A percentile compares a stretch with the other conserved stretches of the same genome.
Evolutionary conservation across 2,329 filamentous ascomycete genomes (phyloP).

Genomic region (Alternaria ventricosa): DNA sequence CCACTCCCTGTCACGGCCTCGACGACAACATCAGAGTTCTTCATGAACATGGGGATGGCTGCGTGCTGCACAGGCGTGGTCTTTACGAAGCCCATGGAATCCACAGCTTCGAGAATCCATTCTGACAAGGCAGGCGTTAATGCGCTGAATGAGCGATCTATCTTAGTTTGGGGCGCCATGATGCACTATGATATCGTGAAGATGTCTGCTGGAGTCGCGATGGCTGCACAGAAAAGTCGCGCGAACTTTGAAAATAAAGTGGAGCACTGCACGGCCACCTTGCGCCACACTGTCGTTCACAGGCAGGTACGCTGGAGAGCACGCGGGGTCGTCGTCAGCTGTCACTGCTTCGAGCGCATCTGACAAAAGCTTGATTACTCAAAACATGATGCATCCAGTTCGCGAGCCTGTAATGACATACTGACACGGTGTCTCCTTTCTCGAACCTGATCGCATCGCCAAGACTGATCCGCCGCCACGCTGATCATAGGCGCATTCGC

Average conservation of each 20-base stretch:
- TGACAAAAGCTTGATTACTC: neutral
- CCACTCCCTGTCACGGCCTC: conserved; percentile 63
- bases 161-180: conserved; percentile 45
- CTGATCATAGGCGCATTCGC: conserved; percentile 24
- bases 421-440: neutral
- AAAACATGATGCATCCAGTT: neutral
- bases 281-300: neutral
- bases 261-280: conserved; percentile 11
- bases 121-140: conserved; percentile 73
- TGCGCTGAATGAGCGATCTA: conserved; percentile 67
- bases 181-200: neutral
- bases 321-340: neutral
- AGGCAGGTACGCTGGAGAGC: neutral
- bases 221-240: conserved; percentile 8
- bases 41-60: conserved; percentile 85
- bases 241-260: conserved; percentile 28
- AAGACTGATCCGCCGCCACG: conserved; percentile 28
- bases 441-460: conserved; percentile 29
- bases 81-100: conserved; percentile 81
- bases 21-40: conserved; percentile 90
- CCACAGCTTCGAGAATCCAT: conserved; percentile 87
- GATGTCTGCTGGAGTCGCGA: conserved; percentile 4
- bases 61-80: conserved; percentile 97
- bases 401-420: neutral
- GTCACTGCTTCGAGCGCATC: neutral